phyloP scores from a whole-genome alignment of 2,329 filamentous ascomycete species.

The Pseudocercospora musae region DNA sequence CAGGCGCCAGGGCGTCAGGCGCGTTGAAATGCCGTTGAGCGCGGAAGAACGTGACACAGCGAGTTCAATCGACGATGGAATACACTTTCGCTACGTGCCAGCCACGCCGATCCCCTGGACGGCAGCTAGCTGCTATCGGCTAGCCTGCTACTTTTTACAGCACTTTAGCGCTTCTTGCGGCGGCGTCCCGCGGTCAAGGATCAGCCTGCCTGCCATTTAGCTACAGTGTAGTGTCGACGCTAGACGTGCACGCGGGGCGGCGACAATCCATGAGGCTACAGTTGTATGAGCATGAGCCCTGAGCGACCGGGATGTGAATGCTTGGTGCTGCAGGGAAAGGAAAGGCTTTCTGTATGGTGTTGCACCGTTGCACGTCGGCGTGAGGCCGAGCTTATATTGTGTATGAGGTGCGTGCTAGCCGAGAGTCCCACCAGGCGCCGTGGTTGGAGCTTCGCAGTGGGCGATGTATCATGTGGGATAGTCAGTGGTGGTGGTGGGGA shows the following conservation, averaged over 20 bases:
- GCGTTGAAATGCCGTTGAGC: not conserved
- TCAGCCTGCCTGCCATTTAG: too few relatives aligned
- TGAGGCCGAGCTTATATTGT: not conserved
- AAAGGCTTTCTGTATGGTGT: not conserved
- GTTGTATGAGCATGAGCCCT: too few relatives aligned
- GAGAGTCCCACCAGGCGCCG: not conserved
- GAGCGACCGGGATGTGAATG: not conserved
- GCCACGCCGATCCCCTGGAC: too few relatives aligned
- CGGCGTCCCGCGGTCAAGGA: too few relatives aligned
- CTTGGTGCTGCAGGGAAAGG: not conserved
- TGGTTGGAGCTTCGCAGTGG: not conserved
- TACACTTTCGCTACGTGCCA: too few relatives aligned
- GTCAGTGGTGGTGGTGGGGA: not conserved
- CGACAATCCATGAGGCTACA: too few relatives aligned
- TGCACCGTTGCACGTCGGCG: not conserved
- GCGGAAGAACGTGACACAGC: not conserved
- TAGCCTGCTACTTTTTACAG: too few relatives aligned
- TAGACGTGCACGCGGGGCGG: conserved; percentile 2
- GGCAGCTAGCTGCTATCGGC: too few relatives aligned
- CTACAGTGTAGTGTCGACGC: too few relatives aligned
- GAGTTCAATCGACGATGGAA: conserved; percentile 6
- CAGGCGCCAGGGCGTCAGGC: too few relatives aligned
- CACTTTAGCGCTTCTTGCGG: too few relatives aligned
- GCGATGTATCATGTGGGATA: too few relatives aligned
- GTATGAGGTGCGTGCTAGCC: not conserved